These are phyloP conservation scores for Crucibulum parvulum DNA, from an alignment of 1,284 basidiomycete genomes.

Conservation along the genomic window DNA sequence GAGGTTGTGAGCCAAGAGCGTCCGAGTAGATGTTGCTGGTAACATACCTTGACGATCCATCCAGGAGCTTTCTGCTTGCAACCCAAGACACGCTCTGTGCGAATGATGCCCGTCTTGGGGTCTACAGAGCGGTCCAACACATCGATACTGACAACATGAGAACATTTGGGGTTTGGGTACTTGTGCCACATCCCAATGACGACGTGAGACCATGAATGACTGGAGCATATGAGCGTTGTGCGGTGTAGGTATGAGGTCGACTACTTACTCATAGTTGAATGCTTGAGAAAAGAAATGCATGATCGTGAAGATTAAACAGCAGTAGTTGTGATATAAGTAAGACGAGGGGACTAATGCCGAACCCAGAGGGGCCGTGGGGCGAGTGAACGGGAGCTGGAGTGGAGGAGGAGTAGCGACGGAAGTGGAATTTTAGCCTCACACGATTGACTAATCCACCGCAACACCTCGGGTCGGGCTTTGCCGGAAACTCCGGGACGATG, in stretches of 20 bases:
- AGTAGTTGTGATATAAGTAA: slow-evolving; percentile 14
- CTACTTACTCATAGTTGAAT: slow-evolving; percentile 75
- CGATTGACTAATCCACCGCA: no score
- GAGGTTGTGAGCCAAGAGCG: slow-evolving; percentile 6
- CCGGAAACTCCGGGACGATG: no score
- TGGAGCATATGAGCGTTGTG: slow-evolving; percentile 39
- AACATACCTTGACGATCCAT: slow-evolving; percentile 85
- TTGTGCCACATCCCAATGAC: slow-evolving; percentile 93
- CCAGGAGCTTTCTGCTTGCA: slow-evolving; percentile 86
- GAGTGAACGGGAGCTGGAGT: background rate
- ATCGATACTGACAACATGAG: slow-evolving; percentile 92
- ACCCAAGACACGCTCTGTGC: slow-evolving; percentile 86
- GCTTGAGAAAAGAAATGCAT: slow-evolving; percentile 83
- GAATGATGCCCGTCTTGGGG: slow-evolving; percentile 83
- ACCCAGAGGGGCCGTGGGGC: background rate
- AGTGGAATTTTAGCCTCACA: no score
- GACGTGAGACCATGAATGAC: slow-evolving; percentile 88
- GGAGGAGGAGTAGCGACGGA: background rate
- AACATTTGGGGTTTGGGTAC: slow-evolving; percentile 93
- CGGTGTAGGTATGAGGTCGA: background rate
- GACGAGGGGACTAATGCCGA: background rate
- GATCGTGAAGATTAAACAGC: slow-evolving; percentile 10
- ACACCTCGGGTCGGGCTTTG: no score
- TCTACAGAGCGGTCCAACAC: slow-evolving; percentile 87
- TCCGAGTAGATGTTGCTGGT: background rate